Evolutionary conservation across 2,329 filamentous ascomycete genomes (phyloP).

Genomic region (Ceratocystiopsis brevicomis): DNA sequence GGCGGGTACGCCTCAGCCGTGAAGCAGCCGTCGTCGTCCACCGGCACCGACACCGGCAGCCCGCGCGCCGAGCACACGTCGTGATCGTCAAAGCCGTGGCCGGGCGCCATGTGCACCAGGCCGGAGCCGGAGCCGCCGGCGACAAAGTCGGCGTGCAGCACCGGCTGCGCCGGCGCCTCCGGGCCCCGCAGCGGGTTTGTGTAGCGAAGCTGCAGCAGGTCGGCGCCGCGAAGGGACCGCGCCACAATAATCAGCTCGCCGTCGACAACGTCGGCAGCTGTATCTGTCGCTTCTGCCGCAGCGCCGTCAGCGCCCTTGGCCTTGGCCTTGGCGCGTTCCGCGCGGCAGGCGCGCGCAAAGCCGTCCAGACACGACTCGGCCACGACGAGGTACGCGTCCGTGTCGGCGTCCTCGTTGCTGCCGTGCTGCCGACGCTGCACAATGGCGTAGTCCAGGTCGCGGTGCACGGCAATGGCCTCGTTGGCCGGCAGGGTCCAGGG

Average conservation of each 20-base stretch:
- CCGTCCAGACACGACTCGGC: slow-evolving; percentile 51
- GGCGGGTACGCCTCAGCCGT: slow-evolving; percentile 61
- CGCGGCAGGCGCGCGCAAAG: slow-evolving; percentile 29
- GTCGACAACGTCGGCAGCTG: too few species aligned
- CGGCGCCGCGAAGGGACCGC: slow-evolving; percentile 48
- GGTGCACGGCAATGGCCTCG: slow-evolving; percentile 65
- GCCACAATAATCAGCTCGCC: slow-evolving; percentile 43
- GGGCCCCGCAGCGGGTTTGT: slow-evolving; percentile 47
- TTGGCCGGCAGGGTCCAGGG: slow-evolving; percentile 96
- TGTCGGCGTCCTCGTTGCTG: slow-evolving; percentile 5
- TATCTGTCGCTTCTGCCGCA: slow-evolving; percentile 19
- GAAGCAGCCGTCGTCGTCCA: slow-evolving; percentile 66
- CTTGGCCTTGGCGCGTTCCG: slow-evolving; percentile 17
- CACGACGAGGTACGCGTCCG: slow-evolving; percentile 45
- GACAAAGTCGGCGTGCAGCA: slow-evolving; percentile 78
- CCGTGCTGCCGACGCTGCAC: slow-evolving; percentile 33
- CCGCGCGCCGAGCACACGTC: slow-evolving; percentile 53
- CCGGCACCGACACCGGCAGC: slow-evolving; percentile 61
- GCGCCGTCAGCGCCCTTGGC: neutral
- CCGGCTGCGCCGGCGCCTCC: slow-evolving; percentile 37
- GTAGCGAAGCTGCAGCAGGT: slow-evolving; percentile 49
- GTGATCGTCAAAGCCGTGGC: slow-evolving; percentile 95
- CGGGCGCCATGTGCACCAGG: slow-evolving; percentile 84
- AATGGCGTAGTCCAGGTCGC: slow-evolving; percentile 54
- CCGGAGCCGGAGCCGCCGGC: slow-evolving; percentile 80